Base-by-base conservation (phyloP, 2,329 filamentous ascomycete species). In the Clonostachys chloroleuca region DNA sequence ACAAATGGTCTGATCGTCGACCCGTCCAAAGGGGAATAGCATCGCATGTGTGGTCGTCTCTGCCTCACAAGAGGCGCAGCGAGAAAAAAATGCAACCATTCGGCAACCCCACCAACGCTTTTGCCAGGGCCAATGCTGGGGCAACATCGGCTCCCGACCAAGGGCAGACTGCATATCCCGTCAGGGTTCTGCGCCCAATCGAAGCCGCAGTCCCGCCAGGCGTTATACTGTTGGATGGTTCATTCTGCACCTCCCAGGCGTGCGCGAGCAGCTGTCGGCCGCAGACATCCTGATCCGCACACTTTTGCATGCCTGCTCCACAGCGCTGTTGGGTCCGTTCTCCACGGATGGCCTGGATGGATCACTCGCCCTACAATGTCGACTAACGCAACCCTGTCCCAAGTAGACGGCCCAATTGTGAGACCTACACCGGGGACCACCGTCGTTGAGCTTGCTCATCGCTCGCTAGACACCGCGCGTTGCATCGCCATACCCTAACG, bases 111-210 rank as follows among this genome's bases (percentile, higher is more conserved):
- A 47, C 45, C 40, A 18, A 43, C 40, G n/a, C 16, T n/a, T 33
- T 40, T 24, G 33, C 30, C 24, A 35, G 41, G 41, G 41, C 46
- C 41, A 41, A 39, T 35, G 41, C 40, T 24, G 44, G 40, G 44
- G 44, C 33, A 13, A 17, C 43, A 17, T 43, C 16, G 24, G 24
- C 24, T 30, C 24, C 24, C 24, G 24, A 37, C 24, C 43, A 13
- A 13, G 49, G 51, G 47, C 47, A 43, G 54, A 51, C 56, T 57
- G 53, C 51, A 56, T 59, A 59, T 57, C 52, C 45, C 51, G 45
- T 54, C 52, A 50, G 65, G 65, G 56, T 53, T 54, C 43, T 56
- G 52, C 55, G 55, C 60, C 67, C 67, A 70, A 70, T 70, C 52
- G 58, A 20, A 42, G 42, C 24, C 24, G 24, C 24, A 30, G 24